Conservation (phyloP, 1,284 basidiomycete species). For the Ganoderma resinaceum region DNA sequence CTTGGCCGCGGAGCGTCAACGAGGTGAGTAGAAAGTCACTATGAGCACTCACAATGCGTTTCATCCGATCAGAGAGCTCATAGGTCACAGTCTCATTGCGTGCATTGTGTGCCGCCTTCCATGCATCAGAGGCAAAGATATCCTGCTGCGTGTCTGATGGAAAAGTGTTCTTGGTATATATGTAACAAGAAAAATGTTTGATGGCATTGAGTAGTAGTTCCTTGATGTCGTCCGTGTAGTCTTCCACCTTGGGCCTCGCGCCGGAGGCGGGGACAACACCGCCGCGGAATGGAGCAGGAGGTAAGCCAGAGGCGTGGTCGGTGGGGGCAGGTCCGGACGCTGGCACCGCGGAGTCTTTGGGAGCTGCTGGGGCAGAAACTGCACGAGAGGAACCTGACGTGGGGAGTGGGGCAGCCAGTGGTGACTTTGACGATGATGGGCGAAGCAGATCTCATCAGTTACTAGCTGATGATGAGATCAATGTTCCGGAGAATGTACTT, state of each 20-base stretch:
- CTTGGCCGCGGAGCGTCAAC: not conserved
- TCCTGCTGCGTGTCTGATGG: not conserved
- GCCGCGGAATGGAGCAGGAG: not conserved
- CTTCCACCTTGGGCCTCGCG: not conserved
- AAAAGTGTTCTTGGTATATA: constrained; percentile 12
- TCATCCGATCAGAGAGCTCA: constrained; percentile 15
- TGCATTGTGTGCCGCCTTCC: not conserved
- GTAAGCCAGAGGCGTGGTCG: not conserved
- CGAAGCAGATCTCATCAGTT: no score
- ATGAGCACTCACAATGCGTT: not conserved
- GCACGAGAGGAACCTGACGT: no score
- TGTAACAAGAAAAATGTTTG: not conserved
- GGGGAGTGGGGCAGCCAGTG: no score
- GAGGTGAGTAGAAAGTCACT: not conserved
- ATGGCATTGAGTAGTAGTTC: not conserved
- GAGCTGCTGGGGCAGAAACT: no score
- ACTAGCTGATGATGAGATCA: no score
- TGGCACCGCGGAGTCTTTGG: no score
- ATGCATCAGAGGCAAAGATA: not conserved
- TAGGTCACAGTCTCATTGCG: not conserved
- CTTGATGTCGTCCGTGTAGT: constrained; percentile 9
- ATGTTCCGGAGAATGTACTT: no score
- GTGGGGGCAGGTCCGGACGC: no score
- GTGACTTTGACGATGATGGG: no score
- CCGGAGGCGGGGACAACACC: not conserved